These are phyloP conservation scores for Cadophora malorum DNA, from an alignment of 2,329 filamentous ascomycete species.

Conservation along the genomic window DNA sequence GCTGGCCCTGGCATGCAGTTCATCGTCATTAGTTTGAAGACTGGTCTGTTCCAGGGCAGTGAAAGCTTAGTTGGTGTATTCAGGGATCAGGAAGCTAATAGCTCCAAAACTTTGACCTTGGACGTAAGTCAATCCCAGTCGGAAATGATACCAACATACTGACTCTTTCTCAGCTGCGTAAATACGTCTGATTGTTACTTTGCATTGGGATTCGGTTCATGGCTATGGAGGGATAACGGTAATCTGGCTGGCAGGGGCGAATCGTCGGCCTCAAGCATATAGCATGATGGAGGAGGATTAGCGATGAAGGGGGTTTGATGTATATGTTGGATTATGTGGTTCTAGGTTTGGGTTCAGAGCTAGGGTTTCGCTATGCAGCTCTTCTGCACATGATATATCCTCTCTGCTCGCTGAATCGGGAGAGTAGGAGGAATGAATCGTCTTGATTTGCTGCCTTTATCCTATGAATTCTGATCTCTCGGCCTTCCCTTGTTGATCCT, in stretches of 20 bases:
- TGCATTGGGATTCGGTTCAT: background rate
- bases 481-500: background rate
- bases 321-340: constrained; percentile 11
- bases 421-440: background rate
- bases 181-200: constrained; percentile 36
- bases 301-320: background rate
- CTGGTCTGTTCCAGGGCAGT: constrained; percentile 93
- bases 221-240: background rate
- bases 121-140: constrained; percentile 74
- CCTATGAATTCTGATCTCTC: background rate
- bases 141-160: constrained; percentile 20
- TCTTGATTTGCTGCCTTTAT: background rate
- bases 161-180: constrained; percentile 37
- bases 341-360: constrained; percentile 3
- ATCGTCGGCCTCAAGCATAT: background rate
- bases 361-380: constrained; percentile 12
- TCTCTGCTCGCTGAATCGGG: background rate
- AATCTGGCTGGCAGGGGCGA: background rate
- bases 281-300: background rate
- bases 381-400: constrained; percentile 2
- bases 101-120: constrained; percentile 86
- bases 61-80: constrained; percentile 96
- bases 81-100: constrained; percentile 92
- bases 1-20: constrained; percentile 98
- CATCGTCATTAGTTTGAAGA: constrained; percentile 96